Conservation (phyloP, 345 rosid genomes). For the Lumnitzera littorea region DNA sequence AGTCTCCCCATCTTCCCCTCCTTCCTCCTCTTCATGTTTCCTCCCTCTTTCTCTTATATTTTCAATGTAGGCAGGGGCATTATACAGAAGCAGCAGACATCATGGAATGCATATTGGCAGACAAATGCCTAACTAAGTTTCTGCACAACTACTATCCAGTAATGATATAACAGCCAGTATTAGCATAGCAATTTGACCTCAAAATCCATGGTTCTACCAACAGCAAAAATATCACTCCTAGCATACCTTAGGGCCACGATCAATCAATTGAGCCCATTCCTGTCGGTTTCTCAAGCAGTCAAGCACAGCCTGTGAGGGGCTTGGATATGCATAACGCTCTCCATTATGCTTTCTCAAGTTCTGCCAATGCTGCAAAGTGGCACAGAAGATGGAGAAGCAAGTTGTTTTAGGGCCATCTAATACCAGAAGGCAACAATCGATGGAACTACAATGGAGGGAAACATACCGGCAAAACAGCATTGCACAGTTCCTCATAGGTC, state of each 20-base stretch:
- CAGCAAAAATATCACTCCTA: not conserved
- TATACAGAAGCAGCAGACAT: too few relatives aligned
- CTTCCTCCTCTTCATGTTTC: too few relatives aligned
- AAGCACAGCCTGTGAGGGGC: slow-evolving; percentile 97
- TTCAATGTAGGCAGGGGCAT: too few relatives aligned
- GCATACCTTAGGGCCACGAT: slow-evolving; percentile 97
- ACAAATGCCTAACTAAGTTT: too few relatives aligned
- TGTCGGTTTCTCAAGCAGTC: slow-evolving; percentile 95
- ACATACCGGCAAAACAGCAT: slow-evolving; percentile 87
- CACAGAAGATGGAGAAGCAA: slow-evolving; percentile 4
- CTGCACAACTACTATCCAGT: too few relatives aligned
- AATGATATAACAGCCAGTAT: too few relatives aligned
- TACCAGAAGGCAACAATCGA: slow-evolving; percentile 8
- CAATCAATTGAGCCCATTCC: slow-evolving; percentile 96
- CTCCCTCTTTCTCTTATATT: too few relatives aligned
- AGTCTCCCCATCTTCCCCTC: too few relatives aligned
- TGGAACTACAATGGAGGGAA: slow-evolving; percentile 3
- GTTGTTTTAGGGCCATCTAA: not conserved
- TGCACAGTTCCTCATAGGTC: slow-evolving; percentile 92
- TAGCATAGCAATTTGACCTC: not conserved
- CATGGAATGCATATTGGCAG: too few relatives aligned
- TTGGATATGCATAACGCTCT: slow-evolving; percentile 94
- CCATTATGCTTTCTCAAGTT: slow-evolving; percentile 98
- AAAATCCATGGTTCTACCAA: not conserved
- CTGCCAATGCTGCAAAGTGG: slow-evolving; percentile 83